Evolutionary conservation across 1,139 yeast species (phyloP).

Genomic region (Candida mesenterica): DNA sequence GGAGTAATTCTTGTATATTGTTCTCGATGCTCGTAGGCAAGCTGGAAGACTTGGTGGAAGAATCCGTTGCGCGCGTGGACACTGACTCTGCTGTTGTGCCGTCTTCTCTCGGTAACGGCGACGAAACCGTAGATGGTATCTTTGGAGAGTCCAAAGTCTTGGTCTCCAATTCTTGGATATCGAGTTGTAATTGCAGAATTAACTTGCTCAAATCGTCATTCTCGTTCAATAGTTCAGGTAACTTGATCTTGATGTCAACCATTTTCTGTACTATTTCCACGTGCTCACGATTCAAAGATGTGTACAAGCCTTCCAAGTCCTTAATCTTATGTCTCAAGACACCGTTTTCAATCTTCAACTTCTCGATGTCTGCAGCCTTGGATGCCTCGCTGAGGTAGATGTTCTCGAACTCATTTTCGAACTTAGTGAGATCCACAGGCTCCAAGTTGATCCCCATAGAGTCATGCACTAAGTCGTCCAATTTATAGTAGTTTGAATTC

Average conservation of each 20-base stretch:
- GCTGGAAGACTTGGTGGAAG: constrained; percentile 25
- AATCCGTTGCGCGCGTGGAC: constrained; percentile 2
- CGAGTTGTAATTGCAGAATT: constrained; percentile 55
- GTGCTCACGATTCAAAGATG: constrained; percentile 76
- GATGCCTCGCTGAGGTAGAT: constrained; percentile 67
- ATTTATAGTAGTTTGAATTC: constrained; percentile 44
- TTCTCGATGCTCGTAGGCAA: constrained; percentile 44
- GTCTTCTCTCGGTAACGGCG: constrained; percentile 9
- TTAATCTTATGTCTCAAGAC: constrained; percentile 72
- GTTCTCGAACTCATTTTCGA: constrained; percentile 71
- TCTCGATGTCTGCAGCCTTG: constrained; percentile 68
- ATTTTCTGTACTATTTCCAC: constrained; percentile 41
- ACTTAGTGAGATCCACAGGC: constrained; percentile 69
- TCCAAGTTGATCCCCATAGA: constrained; percentile 70
- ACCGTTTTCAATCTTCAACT: constrained; percentile 63
- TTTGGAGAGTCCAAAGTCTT: constrained; percentile 25
- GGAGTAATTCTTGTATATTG: constrained; percentile 47
- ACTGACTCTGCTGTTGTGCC: constrained; percentile 5
- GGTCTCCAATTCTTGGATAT: constrained; percentile 51
- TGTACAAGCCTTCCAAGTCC: constrained; percentile 67
- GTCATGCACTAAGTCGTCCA: constrained; percentile 74
- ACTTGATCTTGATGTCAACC: constrained; percentile 39
- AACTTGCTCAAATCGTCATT: constrained; percentile 66
- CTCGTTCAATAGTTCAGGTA: constrained; percentile 66
- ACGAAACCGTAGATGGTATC: constrained; percentile 9